Evolutionary conservation across 2,329 filamentous ascomycete species (phyloP).

Genomic region (Cladosporium sp.): DNA sequence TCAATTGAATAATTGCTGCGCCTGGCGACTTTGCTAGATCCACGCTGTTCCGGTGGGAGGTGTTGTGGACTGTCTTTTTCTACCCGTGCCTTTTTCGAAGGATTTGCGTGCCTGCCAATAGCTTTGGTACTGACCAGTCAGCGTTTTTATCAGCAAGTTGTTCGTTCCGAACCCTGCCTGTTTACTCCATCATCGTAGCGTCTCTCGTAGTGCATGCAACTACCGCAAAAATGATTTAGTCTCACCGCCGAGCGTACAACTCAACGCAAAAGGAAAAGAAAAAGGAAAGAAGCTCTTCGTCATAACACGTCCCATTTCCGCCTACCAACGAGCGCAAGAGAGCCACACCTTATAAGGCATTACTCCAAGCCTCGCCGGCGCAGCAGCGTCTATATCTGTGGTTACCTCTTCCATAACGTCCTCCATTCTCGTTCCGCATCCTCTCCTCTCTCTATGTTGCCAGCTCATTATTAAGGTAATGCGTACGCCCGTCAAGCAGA

Average conservation of each 20-base stretch:
- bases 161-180: too few species aligned
- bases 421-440: constrained; percentile 4
- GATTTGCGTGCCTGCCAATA: too few species aligned
- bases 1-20: too few species aligned
- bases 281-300: background rate
- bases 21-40: too few species aligned
- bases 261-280: background rate
- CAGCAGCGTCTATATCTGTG: constrained; percentile 1
- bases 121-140: too few species aligned
- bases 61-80: too few species aligned
- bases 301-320: constrained; percentile 1
- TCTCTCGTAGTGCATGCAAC: background rate
- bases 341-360: background rate
- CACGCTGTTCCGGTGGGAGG: too few species aligned
- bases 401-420: background rate
- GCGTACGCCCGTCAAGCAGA: background rate
- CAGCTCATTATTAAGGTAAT: constrained; percentile 13
- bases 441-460: background rate
- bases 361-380: background rate
- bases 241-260: background rate
- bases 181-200: background rate
- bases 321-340: background rate
- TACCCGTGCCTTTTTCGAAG: too few species aligned
- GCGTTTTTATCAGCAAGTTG: too few species aligned
- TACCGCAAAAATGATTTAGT: background rate